These are phyloP conservation scores for Phytophthora quininea DNA, from an alignment of 352 stramenopile genomes.

Conservation along the genomic window DNA sequence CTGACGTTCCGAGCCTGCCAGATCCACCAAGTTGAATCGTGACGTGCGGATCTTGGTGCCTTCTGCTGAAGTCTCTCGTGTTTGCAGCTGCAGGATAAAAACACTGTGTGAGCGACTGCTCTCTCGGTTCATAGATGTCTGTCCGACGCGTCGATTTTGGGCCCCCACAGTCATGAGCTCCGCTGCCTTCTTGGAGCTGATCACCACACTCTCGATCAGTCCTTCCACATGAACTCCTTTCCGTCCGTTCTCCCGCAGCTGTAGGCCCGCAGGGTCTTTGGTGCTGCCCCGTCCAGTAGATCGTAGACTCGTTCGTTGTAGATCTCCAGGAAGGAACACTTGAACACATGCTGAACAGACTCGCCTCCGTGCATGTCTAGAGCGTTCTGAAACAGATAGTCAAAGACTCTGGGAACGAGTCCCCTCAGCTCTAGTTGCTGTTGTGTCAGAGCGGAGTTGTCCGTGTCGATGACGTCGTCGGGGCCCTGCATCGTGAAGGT, in stretches of 20 bases:
- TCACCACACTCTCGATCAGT: slow-evolving; percentile 76
- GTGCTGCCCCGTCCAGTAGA: slow-evolving; percentile 77
- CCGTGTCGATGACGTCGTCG: slow-evolving; percentile 67
- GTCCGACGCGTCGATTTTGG: slow-evolving; percentile 77
- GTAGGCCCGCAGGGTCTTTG: slow-evolving; percentile 61
- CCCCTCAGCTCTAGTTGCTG: slow-evolving; percentile 55
- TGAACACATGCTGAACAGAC: slow-evolving; percentile 64
- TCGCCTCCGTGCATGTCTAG: slow-evolving; percentile 22
- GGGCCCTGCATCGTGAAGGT: slow-evolving; percentile 89
- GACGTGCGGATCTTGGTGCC: slow-evolving; percentile 82
- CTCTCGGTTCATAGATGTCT: slow-evolving; percentile 88
- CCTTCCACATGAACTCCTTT: slow-evolving; percentile 82
- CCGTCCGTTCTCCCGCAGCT: slow-evolving; percentile 74
- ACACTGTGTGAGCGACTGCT: slow-evolving; percentile 87
- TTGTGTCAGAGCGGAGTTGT: slow-evolving; percentile 29
- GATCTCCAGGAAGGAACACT: slow-evolving; percentile 94
- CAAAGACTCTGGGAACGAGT: slow-evolving; percentile 82
- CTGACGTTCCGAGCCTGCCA: slow-evolving; percentile 97
- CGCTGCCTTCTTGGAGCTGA: slow-evolving; percentile 64
- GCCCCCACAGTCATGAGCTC: slow-evolving; percentile 79
- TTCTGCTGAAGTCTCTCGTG: slow-evolving; percentile 57
- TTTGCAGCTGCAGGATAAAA: slow-evolving; percentile 84
- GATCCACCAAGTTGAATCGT: slow-evolving; percentile 98
- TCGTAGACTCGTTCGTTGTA: slow-evolving; percentile 96
- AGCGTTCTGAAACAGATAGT: slow-evolving; percentile 80